Conservation (phyloP, 164 flowering plant genomes). For the Paratinospora sagittata region DNA sequence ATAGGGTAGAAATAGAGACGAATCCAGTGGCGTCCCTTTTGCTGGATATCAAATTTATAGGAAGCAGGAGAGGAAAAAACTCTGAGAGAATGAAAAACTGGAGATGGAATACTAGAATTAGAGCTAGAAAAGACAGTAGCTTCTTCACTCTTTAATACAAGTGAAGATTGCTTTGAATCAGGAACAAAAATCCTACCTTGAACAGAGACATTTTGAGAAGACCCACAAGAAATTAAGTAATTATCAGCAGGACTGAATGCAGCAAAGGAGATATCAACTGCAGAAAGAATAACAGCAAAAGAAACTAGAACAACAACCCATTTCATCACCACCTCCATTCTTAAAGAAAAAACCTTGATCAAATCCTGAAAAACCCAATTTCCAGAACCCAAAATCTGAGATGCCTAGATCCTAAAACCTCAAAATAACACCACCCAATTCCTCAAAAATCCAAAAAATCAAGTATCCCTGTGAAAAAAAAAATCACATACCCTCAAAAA, state of each 20-base stretch:
- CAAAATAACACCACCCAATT: slow-evolving; percentile 1
- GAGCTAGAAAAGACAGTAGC: slow-evolving; percentile 7
- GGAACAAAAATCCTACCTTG: slow-evolving; percentile 26
- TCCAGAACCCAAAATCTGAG: slow-evolving; percentile 6
- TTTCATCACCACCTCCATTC: slow-evolving; percentile 12
- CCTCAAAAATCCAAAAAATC: slow-evolving; percentile 5
- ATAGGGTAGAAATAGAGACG: slow-evolving; percentile 29
- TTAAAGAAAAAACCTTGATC: background rate
- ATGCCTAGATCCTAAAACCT: slow-evolving; percentile 4
- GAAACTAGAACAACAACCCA: slow-evolving; percentile 9
- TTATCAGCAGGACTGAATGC: slow-evolving; percentile 23
- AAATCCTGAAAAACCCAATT: background rate
- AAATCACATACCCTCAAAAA: no score
- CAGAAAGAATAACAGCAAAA: slow-evolving; percentile 4
- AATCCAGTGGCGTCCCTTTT: slow-evolving; percentile 30
- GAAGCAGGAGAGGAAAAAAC: slow-evolving; percentile 18
- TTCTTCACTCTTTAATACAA: slow-evolving; percentile 15
- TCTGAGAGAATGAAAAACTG: slow-evolving; percentile 24
- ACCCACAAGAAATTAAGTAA: slow-evolving; percentile 34
- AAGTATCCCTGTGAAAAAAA: background rate
- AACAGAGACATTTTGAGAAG: slow-evolving; percentile 25
- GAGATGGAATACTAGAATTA: slow-evolving; percentile 21
- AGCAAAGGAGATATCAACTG: slow-evolving; percentile 11
- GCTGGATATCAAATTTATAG: slow-evolving; percentile 22
- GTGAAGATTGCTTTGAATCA: slow-evolving; percentile 19